Evolutionary conservation across 495 filamentous ascomycete species (phyloP), one percentile per base, ranked within the genome.

Genomic region (Podospora bellae-mahoneyi): DNA sequence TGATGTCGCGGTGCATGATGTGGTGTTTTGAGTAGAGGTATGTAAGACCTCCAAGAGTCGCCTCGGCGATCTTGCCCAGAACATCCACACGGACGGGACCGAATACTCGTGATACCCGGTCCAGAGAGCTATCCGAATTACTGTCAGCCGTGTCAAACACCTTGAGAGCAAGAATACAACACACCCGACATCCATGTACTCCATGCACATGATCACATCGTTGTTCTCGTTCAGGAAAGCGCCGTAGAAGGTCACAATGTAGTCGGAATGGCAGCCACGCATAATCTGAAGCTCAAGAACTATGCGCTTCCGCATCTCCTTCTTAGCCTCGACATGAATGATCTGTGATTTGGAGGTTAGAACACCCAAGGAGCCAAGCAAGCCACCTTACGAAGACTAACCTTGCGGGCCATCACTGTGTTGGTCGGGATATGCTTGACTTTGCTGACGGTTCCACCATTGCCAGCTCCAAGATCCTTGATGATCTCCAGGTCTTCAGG

Each of bases 171-270:
- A 39, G n/a, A 59, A 62, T 54, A 55, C 16, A 19, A 80, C 88
- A 77, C 86, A 99, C 95, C 96, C 96, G 79, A 93, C 92, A 82
- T 99, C 95, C 93, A 97, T 97, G 75, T 99, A 97, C 77, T 99
- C 95, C 95, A 99, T 99, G 77, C 95, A 99, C 90, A 99, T 90
- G 68, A 97, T 93, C 68, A 99, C 96, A 80, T 98, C 95, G 70
- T 95, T 91, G 59, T 90, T 90, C 72, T 97, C 92, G 73, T 97
- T 97, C 67, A 97, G 86, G 79, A 98, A 98, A 26, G 95, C 95
- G 60, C 95, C 95, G 73, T 97, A 97, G 78, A 98, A 98, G 16
- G 89, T 96, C 27, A 99, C 95, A 73, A 99, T 98, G 76, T 93
- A 92, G 55, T 94, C 91, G 7, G 91, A 97, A 69, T 97, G 95